Evolutionary conservation across 805 yeast genomes (phyloP), one percentile per base, ranked within the genome.

Genomic region (Candida alai): DNA sequence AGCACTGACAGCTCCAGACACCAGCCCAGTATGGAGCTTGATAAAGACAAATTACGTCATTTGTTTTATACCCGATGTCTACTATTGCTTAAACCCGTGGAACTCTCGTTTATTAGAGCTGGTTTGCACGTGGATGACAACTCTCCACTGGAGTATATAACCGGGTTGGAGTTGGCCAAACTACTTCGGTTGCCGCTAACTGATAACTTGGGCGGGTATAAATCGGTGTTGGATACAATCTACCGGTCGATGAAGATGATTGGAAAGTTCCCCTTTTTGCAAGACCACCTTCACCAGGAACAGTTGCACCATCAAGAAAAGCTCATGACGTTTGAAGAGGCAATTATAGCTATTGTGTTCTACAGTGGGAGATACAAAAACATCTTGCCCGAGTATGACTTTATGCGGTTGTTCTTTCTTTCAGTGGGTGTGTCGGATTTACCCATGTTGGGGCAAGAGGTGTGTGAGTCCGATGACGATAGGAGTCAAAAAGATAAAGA

Each of bases 261-360:
- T 19, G 67, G 76, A 1, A 58, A 59, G 18, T 73, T 70, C 44
- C 85, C 85, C 0, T 63, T 76, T 34, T 37, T 76, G 6, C n/a
- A 52, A 57, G n/a, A n/a, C n/a, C n/a, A n/a, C n/a, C n/a, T n/a
- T n/a, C n/a, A n/a, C n/a, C n/a, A n/a, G n/a, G 32, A 19, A 29
- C 8, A 29, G 4, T 10, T 9, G 15, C 62, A 61, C 12, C 42
- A 51, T 19, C 51, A 62, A 1, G 58, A 58, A 3, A 56, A 60
- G 3, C 70, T 69, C 10, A 70, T 76, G 41, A 64, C 70, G 0
- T 36, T 75, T 4, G 49, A 48, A 20, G 52, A 50, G 24, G 39
- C 63, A 19, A 29, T 61, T 4, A 39, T 54, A 2, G 44, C 61
- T 4, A 24, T 47, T 4, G 30, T 68, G 0, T 55, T 80, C 5